Conservation (phyloP, 148 eudicot species). For the Linanthus parryae region DNA sequence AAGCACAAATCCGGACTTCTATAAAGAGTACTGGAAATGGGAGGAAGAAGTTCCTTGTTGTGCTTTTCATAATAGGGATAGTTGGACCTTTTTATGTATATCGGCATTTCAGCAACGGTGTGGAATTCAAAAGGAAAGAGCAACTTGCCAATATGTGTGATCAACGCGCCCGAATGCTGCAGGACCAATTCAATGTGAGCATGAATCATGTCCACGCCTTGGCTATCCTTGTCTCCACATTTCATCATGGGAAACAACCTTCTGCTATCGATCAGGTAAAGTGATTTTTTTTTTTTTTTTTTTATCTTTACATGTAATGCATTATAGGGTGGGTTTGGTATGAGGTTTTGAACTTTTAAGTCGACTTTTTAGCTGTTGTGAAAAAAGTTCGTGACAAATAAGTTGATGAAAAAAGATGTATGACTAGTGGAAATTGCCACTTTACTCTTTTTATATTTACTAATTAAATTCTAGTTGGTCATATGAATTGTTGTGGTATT, state of each 20-base stretch:
- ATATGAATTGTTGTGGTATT: too few relatives aligned
- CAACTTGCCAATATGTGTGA: constrained; percentile 83
- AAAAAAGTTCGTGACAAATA: too few relatives aligned
- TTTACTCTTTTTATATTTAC: too few relatives aligned
- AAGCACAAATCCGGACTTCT: constrained; percentile 26
- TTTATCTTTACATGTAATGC: not conserved
- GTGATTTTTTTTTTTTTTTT: not conserved
- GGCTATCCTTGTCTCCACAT: constrained; percentile 80
- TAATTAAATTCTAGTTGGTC: too few relatives aligned
- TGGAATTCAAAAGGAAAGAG: constrained; percentile 46
- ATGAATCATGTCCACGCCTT: constrained; percentile 95
- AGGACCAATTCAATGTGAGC: constrained; percentile 95
- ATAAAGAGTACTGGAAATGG: constrained; percentile 37
- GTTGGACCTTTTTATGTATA: constrained; percentile 29
- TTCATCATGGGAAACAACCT: constrained; percentile 75
- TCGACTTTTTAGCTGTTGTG: too few relatives aligned
- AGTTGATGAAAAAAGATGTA: not conserved
- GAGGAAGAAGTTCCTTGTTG: constrained; percentile 43
- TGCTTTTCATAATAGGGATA: constrained; percentile 32
- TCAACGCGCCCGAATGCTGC: constrained; percentile 88
- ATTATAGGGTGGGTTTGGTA: not conserved
- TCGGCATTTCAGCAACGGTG: constrained; percentile 29
- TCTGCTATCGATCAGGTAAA: constrained; percentile 85
- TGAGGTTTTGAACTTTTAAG: not conserved
- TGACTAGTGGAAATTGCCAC: not conserved